Evolutionary conservation across 768 basidiomycete genomes (phyloP), one percentile per base, ranked within the genome.

Genomic region (Calocybe indica): DNA sequence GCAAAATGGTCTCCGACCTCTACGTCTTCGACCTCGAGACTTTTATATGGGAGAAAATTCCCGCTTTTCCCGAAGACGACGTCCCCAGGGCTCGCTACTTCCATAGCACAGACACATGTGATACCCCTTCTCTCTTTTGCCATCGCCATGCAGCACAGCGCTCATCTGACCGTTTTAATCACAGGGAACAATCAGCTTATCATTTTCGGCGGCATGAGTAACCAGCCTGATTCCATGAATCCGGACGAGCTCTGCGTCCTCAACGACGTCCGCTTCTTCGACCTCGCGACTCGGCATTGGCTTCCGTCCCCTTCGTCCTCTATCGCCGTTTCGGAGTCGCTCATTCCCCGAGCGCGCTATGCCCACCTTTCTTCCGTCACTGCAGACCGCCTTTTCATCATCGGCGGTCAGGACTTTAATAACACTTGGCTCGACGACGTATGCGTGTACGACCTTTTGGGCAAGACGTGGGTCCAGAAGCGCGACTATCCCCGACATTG

Each of bases 381-480:
- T 8, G 76, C 85, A 12, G 84, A 88, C 65, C 76, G 84, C 34
- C 76, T 99, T 32, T 87, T 94, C 62, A 78, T 99, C 57, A 91
- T 96, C 43, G 95, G 96, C 5, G 95, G 95, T 0, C 95, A 99
- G 61, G 92, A 98, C 62, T 79, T 96, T 52, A 81, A 80, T 55
- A 95, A 95, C 58, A 85, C 85, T 41, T 97, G 93, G 88, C 74
- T 95, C 22, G 90, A 97, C 65, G 92, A 97, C 52, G 79, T 95
- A 46, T 86, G 90, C 61, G 87, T 95, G 6, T 93, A 85, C 53
- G 92, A 97, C 61, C 75, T 98, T 34, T 62, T 72, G 10, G 65
- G 69, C 10, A 79, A 79, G 61, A 70, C 75, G 5, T 98, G 95
- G 94, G 76, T 90, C 0, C 83, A 85, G 57, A 73, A 79, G 33